Conservation (phyloP, 345 rosid species). For the Populus pruinosa region DNA sequence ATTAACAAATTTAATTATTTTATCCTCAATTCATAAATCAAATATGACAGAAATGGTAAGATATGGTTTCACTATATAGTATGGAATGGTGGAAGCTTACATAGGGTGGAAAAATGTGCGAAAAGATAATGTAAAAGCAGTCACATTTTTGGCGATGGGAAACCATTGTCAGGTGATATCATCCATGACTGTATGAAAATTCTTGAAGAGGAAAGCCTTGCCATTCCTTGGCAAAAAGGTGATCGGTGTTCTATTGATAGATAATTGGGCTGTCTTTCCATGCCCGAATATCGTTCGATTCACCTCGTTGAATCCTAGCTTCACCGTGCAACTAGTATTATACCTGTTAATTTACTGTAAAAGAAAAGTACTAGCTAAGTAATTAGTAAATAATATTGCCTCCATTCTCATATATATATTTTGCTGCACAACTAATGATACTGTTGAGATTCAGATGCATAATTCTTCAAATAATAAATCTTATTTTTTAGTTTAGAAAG, state of each 20-base stretch:
- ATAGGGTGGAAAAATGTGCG: constrained; percentile 78
- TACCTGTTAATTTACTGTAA: background rate
- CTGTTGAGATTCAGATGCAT: background rate
- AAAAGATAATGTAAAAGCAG: constrained; percentile 70
- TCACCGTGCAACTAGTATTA: constrained; percentile 64
- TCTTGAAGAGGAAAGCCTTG: constrained; percentile 74
- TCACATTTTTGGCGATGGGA: constrained; percentile 69
- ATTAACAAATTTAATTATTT: no score
- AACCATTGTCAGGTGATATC: constrained; percentile 57
- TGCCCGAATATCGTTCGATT: constrained; percentile 59
- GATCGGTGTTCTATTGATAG: constrained; percentile 56
- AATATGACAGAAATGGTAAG: constrained; percentile 63
- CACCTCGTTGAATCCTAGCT: constrained; percentile 80
- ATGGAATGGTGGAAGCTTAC: constrained; percentile 84
- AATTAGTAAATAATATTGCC: background rate
- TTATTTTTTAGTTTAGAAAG: no score
- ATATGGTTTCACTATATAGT: constrained; percentile 58
- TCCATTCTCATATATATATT: no score
- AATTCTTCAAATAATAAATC: background rate
- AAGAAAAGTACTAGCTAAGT: background rate
- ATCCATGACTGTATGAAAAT: constrained; percentile 57
- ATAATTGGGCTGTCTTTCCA: constrained; percentile 86
- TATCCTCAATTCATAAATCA: constrained; percentile 18
- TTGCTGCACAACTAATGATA: background rate
- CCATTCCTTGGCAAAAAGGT: constrained; percentile 86